Evolutionary conservation across 305 asterid genomes (phyloP).

Genomic region (Fraxinus velutina): DNA sequence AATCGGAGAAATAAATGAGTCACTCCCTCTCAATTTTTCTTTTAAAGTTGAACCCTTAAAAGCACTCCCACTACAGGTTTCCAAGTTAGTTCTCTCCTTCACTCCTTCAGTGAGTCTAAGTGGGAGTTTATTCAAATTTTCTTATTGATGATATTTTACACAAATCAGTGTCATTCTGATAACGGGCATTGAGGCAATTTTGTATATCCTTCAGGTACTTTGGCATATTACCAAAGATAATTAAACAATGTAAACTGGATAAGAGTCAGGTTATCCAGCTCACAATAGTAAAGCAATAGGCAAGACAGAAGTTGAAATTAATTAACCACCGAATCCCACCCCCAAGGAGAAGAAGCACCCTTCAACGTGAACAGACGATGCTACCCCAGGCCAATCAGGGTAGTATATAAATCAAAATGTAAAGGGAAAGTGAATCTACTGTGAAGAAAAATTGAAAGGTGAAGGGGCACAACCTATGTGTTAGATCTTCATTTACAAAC

Average conservation of each 20-base stretch:
- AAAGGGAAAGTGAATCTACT: background rate
- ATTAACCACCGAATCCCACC: background rate
- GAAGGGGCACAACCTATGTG: background rate
- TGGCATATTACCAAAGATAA: background rate
- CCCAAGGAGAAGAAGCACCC: background rate
- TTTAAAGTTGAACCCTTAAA: background rate
- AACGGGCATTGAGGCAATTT: background rate
- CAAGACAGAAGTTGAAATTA: background rate
- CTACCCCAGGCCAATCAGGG: background rate
- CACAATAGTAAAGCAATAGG: background rate
- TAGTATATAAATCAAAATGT: background rate
- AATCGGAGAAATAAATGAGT: background rate
- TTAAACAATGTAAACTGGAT: background rate
- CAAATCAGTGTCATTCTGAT: background rate
- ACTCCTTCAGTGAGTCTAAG: background rate
- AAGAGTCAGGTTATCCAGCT: background rate
- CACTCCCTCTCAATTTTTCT: background rate
- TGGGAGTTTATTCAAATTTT: background rate
- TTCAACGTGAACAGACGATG: background rate
- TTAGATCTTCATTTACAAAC: constrained; percentile 7
- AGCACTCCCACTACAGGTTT: background rate
- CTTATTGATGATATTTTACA: background rate
- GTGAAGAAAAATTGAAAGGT: background rate
- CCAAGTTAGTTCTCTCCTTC: background rate
- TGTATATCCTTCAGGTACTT: background rate